Evolutionary conservation across 2,329 filamentous ascomycete species (phyloP).

Genomic region (Phialophora tarda): DNA sequence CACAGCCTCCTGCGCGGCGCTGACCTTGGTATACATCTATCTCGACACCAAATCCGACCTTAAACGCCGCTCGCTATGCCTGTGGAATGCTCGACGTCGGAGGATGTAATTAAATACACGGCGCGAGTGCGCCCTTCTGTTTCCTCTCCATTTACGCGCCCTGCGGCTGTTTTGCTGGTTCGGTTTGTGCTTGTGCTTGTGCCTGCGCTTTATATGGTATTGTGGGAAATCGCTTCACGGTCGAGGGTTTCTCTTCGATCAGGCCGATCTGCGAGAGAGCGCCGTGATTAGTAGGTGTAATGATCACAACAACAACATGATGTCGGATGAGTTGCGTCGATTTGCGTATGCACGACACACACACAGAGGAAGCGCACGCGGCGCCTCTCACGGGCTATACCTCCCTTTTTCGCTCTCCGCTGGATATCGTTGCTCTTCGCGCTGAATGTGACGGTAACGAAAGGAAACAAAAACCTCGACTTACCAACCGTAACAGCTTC

Average conservation of each 20-base stretch:
- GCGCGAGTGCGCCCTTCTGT: background rate
- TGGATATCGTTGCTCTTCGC: background rate
- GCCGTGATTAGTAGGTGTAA: background rate
- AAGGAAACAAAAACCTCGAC: constrained; percentile 31
- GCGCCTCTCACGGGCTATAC: background rate
- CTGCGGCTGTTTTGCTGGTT: constrained; percentile 7
- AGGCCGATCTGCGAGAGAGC: constrained; percentile 32
- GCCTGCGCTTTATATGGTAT: constrained; percentile 12
- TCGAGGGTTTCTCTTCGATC: constrained; percentile 35
- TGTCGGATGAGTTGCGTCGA: background rate
- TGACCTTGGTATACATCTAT: background rate
- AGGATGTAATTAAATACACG: background rate
- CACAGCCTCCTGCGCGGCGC: background rate
- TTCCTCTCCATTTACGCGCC: background rate
- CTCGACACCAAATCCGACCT: background rate
- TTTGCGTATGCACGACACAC: background rate
- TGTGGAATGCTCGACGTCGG: background rate
- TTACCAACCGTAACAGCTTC: constrained; percentile 81
- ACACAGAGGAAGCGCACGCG: background rate
- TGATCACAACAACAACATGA: background rate
- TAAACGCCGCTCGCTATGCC: constrained; percentile 10
- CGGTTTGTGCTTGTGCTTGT: background rate
- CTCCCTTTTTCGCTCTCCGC: background rate
- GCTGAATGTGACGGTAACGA: background rate
- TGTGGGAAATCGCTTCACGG: constrained; percentile 22